These are phyloP conservation scores for Penicillium sp. DNA, from an alignment of 2,329 filamentous ascomycete species.

Conservation along the genomic window DNA sequence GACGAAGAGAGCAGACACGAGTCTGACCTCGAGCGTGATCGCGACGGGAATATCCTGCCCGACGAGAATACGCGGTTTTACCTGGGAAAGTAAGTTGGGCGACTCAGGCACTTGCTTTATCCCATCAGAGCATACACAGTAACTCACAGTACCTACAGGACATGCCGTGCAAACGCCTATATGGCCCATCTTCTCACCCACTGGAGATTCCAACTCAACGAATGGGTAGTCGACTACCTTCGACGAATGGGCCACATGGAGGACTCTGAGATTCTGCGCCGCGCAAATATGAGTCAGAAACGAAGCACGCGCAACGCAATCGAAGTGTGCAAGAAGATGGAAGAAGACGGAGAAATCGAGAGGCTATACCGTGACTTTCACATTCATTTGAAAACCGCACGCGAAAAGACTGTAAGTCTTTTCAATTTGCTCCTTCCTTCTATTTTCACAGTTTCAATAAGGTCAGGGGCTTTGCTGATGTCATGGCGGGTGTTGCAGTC, in stretches of 20 bases:
- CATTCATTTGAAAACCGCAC: slow-evolving; percentile 53
- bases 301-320: slow-evolving; percentile 57
- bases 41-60: slow-evolving; percentile 43
- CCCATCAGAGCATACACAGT: too few relatives aligned
- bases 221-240: slow-evolving; percentile 62
- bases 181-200: slow-evolving; percentile 67
- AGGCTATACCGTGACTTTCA: slow-evolving; percentile 62
- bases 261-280: slow-evolving; percentile 52
- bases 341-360: slow-evolving; percentile 51
- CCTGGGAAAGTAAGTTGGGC: slow-evolving; percentile 43
- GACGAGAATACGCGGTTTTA: slow-evolving; percentile 45
- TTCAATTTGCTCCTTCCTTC: background rate
- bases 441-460: too few relatives aligned
- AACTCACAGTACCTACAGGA: slow-evolving; percentile 22
- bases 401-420: slow-evolving; percentile 42
- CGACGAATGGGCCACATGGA: slow-evolving; percentile 52
- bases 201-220: slow-evolving; percentile 69
- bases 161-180: slow-evolving; percentile 59
- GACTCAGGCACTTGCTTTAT: too few relatives aligned
- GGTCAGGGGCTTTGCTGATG: background rate
- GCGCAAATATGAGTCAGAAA: slow-evolving; percentile 56
- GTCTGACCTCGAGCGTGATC: slow-evolving; percentile 31
- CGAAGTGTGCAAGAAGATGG: slow-evolving; percentile 60
- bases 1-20: slow-evolving; percentile 18
- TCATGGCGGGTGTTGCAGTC: slow-evolving; percentile 4